phyloP scores from a whole-genome alignment of 1,284 basidiomycete species.

The Sporisorium iseilematis-ciliati region DNA sequence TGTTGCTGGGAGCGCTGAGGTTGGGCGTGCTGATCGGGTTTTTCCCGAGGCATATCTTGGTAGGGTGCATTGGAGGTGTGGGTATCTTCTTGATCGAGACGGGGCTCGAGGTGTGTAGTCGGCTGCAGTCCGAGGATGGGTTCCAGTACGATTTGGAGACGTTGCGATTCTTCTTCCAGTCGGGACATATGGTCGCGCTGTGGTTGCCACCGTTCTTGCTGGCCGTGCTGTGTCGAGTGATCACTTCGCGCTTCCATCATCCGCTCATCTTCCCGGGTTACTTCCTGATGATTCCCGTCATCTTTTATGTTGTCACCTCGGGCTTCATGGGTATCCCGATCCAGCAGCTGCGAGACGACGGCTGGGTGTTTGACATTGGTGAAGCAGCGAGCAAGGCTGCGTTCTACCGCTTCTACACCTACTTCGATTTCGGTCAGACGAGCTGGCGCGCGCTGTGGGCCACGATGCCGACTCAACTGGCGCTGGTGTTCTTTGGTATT shows the following conservation, averaged over 20 bases:
- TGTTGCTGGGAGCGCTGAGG: constrained; percentile 77
- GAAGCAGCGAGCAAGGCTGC: constrained; percentile 56
- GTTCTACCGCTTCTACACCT: constrained; percentile 69
- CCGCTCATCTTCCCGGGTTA: constrained; percentile 91
- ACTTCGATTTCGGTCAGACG: constrained; percentile 66
- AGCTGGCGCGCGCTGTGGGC: constrained; percentile 67
- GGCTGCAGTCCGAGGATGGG: constrained; percentile 81
- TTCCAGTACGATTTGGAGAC: constrained; percentile 79
- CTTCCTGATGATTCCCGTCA: constrained; percentile 83
- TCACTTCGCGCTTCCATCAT: constrained; percentile 85
- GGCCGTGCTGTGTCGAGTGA: constrained; percentile 82
- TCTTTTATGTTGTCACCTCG: constrained; percentile 84
- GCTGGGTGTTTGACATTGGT: constrained; percentile 92
- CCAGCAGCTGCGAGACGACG: constrained; percentile 75
- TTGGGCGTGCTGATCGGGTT: constrained; percentile 91
- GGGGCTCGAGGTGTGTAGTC: constrained; percentile 81
- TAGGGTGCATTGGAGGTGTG: constrained; percentile 92
- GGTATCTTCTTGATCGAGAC: constrained; percentile 81
- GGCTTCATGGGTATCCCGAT: constrained; percentile 78
- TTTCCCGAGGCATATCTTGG: constrained; percentile 89
- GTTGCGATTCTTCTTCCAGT: constrained; percentile 72
- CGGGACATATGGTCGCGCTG: constrained; percentile 75
- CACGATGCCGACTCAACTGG: constrained; percentile 72
- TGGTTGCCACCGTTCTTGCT: constrained; percentile 83
- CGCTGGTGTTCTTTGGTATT: constrained; percentile 85